Base-by-base conservation (phyloP, 164 flowering plant species). In the Liriodendron chinense region DNA sequence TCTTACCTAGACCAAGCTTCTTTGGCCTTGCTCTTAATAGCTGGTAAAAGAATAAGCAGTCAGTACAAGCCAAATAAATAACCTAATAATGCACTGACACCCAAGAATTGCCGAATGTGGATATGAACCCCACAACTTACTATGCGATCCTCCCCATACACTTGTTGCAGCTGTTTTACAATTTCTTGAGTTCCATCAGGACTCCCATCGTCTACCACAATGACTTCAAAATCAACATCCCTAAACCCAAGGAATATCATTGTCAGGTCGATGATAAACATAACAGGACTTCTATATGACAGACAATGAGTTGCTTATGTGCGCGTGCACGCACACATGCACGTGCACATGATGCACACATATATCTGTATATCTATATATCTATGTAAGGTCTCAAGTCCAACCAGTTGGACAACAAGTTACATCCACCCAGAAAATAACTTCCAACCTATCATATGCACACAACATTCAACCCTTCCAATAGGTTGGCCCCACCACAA, bases 1-100 rank as follows among this genome's bases (percentile, higher is more conserved):
- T 86, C 65, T 83, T 83, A 92, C 99, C 99, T 84, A 96, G 82
- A 9, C 99, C 99, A 79, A 96, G 97, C 88, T 96, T 96, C 89
- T 77, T 90, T 2, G 97, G 87, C 77, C 99, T 86, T 53, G 97
- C 89, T 86, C 97, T 86, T 74, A 96, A 79, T 26, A 96, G 80
- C 99, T 96, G 92, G 63, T 20, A 56, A 72, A 70, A 59, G 13
- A 26, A 71, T n/a, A 21, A 53, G 24, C 63, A 61, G 10, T 61
- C 47, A 69, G 48, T 49, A 74, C 9, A 68, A 68, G 56, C 48
- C 20, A 24, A 21, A 34, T 34, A 34, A 64, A 3, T 3, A 69
- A 25, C 34, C 3, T 8, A 8, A 47, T 13, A 53, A 68, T 13
- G 50, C 22, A 77, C 3, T 23, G 7, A 65, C 43, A 7, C 49